These are phyloP conservation scores for Orbilia ellipsospora DNA, from an alignment of 2,329 filamentous ascomycete species.

Conservation along the genomic window DNA sequence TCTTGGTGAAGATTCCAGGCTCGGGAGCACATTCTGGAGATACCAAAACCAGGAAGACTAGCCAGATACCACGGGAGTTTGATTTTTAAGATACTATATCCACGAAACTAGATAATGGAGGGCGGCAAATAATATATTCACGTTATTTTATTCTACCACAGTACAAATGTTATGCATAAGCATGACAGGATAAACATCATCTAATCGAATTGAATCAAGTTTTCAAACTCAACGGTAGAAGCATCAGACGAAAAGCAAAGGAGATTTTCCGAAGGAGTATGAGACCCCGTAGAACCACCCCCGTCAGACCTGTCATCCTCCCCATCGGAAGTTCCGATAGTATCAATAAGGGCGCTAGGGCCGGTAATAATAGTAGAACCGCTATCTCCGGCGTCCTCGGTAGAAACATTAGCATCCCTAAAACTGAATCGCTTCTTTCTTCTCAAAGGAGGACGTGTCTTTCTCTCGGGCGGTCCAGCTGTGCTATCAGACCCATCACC, in stretches of 20 bases:
- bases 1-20: neutral
- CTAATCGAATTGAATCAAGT: too few relatives aligned
- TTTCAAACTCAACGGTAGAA: too few relatives aligned
- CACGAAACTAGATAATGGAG: too few relatives aligned
- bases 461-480: too few relatives aligned
- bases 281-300: neutral
- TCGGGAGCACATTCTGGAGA: neutral
- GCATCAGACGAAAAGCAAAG: neutral
- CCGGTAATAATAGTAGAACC: neutral
- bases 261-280: neutral
- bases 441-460: too few relatives aligned
- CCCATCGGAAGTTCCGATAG: neutral
- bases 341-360: neutral
- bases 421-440: too few relatives aligned
- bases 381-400: neutral
- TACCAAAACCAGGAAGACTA: neutral
- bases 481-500: neutral
- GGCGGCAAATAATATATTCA: too few relatives aligned
- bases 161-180: too few relatives aligned
- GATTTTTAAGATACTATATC: too few relatives aligned
- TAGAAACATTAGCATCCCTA: neutral
- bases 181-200: too few relatives aligned
- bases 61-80: too few relatives aligned
- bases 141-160: too few relatives aligned
- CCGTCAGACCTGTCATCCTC: neutral